phyloP scores from a whole-genome alignment of 2,329 filamentous ascomycete genomes.

The Colletotrichum liriopes region DNA sequence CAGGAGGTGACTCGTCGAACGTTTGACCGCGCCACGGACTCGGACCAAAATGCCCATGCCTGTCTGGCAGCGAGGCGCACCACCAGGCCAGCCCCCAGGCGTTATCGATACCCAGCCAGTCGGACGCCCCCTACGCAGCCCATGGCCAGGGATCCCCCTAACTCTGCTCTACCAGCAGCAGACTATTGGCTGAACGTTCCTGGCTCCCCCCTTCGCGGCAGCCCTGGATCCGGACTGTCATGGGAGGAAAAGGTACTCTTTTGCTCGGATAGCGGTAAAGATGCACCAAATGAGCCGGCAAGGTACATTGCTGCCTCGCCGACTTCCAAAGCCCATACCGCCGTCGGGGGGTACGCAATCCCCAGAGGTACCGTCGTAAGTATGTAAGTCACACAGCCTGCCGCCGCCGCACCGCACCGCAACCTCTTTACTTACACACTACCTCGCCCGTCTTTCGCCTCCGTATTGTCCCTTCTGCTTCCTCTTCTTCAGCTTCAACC shows the following conservation, averaged over 20 bases:
- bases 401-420: conserved; percentile 1
- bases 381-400: conserved; percentile 10
- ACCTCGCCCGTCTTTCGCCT: background rate
- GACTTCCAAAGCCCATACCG: background rate
- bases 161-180: background rate
- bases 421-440: conserved; percentile 16
- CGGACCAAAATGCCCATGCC: conserved; percentile 36
- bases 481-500: conserved; percentile 12
- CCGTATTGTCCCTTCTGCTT: conserved; percentile 10
- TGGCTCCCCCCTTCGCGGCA: conserved; percentile 7
- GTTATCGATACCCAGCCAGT: conserved; percentile 24
- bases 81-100: conserved; percentile 15
- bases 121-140: conserved; percentile 23
- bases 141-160: conserved; percentile 18
- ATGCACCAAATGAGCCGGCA: background rate
- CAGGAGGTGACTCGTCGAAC: conserved; percentile 14
- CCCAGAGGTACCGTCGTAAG: conserved; percentile 2
- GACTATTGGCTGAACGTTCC: conserved; percentile 23
- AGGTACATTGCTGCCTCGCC: conserved; percentile 16
- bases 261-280: conserved; percentile 10
- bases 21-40: conserved; percentile 26
- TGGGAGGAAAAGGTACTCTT: conserved; percentile 8
- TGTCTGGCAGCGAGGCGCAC: conserved; percentile 24
- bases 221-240: conserved; percentile 17
- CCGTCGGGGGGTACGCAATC: conserved; percentile 1